phyloP scores from a whole-genome alignment of 495 filamentous ascomycete genomes.

The Neurospora tetrasperma region DNA sequence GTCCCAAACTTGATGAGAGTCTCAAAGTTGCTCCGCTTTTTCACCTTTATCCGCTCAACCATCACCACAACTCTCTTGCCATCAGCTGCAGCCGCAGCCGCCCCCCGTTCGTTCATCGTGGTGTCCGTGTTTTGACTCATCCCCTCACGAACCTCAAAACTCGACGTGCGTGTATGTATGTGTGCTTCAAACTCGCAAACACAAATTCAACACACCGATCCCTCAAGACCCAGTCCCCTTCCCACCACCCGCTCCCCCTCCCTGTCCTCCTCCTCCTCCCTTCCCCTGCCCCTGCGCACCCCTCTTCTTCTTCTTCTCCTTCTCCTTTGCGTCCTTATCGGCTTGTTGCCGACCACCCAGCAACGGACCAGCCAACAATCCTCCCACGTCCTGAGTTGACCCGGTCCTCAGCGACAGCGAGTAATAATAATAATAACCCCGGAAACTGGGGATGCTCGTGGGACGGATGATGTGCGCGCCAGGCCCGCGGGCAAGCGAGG shows the following conservation, averaged over 20 bases:
- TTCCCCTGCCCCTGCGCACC: neutral
- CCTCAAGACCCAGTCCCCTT: neutral
- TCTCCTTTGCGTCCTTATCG: neutral
- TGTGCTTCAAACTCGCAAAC: neutral
- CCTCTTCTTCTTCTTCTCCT: neutral
- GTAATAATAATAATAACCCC: neutral
- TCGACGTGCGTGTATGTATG: neutral
- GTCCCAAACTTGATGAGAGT: slow-evolving; percentile 33
- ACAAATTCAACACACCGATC: neutral
- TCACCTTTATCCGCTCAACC: slow-evolving; percentile 5
- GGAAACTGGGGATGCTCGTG: neutral
- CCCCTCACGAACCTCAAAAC: neutral
- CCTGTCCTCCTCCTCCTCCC: neutral
- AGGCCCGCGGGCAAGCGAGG: neutral
- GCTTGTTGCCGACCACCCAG: neutral
- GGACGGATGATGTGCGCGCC: neutral
- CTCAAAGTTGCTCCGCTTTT: slow-evolving; percentile 18
- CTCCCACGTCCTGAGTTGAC: neutral
- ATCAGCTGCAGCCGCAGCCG: neutral
- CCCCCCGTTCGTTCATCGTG: neutral
- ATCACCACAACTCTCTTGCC: neutral
- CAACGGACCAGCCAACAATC: neutral
- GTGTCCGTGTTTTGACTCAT: neutral
- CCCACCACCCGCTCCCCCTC: neutral
- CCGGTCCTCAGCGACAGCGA: neutral